Evolutionary conservation across 352 stramenopile species (phyloP), one percentile per base, ranked within the genome.

Genomic region (Phytophthora crassamura): DNA sequence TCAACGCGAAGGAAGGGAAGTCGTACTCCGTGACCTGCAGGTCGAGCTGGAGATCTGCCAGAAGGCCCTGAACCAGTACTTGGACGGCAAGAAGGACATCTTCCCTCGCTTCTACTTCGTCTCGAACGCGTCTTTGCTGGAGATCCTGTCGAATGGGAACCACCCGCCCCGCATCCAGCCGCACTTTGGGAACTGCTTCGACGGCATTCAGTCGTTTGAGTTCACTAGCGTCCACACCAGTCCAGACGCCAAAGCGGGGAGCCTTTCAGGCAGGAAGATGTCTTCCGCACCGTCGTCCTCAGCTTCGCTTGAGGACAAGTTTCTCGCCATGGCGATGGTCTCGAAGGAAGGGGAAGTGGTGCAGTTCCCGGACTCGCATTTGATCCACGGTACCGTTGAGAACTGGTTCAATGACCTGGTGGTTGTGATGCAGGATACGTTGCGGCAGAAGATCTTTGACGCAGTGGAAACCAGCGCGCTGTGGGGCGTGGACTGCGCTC

Each of bases 31-130:
- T 14, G 84, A 93, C 1, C 88, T 97, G 58, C 85, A 91, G 11
- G 66, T 82, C 28, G 94, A 97, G 64, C 81, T 99, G 14, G 95
- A 99, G 67, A 84, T 98, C 45, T 99, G 96, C 36, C 93, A 98
- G 56, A 98, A 98, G 67, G 95, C 93, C 25, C 75, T 99, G 4
- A 98, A 99, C 60, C 88, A 98, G 65, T 99, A 98, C 61, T 80
- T 99, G 15, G 93, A 98, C 49, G 92, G 93, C 46, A 99, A 99
- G 77, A 98, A 98, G 72, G 97, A 98, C 53, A 92, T 98, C 6
- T 98, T 98, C 50, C 91, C 96, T 11, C 80, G 95, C n/a, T 99
- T 99, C 64, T 98, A 99, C 60, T 99, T 99, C 59, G 92, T 98
- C 33, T 98, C 93, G 11, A 98, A 98, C 22, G 89, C 97, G 15